Percentiles rank a stretch among this genome's conserved stretches.
Evolutionary conservation across 345 rosid genomes (phyloP).

Genomic region (Citrus unshiu): DNA sequence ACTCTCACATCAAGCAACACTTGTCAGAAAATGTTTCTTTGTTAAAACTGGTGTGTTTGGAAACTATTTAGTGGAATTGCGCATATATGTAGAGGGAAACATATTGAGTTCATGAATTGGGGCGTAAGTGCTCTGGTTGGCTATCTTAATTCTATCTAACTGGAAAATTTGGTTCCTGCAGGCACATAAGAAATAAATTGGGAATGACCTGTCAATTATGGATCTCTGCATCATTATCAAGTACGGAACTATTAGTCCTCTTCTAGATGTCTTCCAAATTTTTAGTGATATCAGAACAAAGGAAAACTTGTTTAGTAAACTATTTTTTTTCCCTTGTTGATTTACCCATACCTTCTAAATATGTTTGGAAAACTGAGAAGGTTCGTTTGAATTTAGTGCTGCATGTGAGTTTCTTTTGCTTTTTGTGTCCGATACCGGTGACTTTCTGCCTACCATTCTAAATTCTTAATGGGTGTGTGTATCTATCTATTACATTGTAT

Average conservation of each 20-base stretch:
- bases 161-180: constrained; percentile 85
- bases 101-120: background rate
- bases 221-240: constrained; percentile 61
- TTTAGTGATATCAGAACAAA: constrained; percentile 16
- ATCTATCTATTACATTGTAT: no score
- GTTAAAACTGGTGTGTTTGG: background rate
- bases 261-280: constrained; percentile 23
- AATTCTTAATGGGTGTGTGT: background rate
- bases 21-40: background rate
- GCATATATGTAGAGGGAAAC: background rate
- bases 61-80: background rate
- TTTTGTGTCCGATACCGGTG: background rate
- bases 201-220: constrained; percentile 42
- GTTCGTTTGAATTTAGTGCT: background rate
- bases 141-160: constrained; percentile 37
- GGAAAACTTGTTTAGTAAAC: background rate
- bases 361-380: background rate
- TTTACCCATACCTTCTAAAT: background rate
- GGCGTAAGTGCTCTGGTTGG: constrained; percentile 17
- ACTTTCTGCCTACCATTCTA: background rate
- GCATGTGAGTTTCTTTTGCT: background rate
- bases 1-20: background rate
- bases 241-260: constrained; percentile 43
- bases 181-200: constrained; percentile 78
- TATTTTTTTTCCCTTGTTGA: background rate